phyloP scores from a whole-genome alignment of 139 green algal species.

The Chlorella ohadii region DNA sequence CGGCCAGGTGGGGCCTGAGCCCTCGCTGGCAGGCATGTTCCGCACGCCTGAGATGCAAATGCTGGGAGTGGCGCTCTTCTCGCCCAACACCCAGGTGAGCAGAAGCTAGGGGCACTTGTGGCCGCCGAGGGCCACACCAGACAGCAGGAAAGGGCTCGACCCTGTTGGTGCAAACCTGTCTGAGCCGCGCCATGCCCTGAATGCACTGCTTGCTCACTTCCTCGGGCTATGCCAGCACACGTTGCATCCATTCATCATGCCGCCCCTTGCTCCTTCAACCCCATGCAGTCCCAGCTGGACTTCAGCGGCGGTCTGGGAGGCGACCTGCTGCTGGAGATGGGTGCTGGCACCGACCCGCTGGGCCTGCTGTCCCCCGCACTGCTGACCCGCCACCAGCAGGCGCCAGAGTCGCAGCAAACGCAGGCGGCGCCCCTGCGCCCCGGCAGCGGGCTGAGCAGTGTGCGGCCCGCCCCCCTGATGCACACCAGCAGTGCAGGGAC shows the following conservation, averaged over 20 bases:
- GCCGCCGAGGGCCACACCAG: no score
- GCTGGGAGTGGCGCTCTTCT: slow-evolving; percentile 39
- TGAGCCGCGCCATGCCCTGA: no score
- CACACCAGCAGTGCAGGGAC: neutral
- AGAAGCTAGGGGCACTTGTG: no score
- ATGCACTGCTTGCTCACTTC: no score
- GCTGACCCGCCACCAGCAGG: neutral
- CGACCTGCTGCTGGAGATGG: slow-evolving; percentile 18
- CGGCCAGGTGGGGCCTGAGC: neutral
- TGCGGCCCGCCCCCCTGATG: neutral
- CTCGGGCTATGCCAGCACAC: no score
- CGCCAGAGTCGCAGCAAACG: neutral
- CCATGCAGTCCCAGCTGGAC: slow-evolving; percentile 25
- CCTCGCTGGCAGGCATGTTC: slow-evolving; percentile 9
- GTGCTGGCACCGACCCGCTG: slow-evolving; percentile 13
- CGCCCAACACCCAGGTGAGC: slow-evolving; percentile 15
- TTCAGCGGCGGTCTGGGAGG: slow-evolving; percentile 12
- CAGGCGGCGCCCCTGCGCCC: neutral
- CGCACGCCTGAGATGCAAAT: slow-evolving; percentile 30
- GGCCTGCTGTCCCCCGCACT: slow-evolving; percentile 14
- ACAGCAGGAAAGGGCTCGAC: no score
- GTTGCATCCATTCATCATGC: neutral
- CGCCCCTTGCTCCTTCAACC: neutral
- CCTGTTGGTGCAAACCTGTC: no score
- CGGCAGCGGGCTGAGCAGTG: slow-evolving; percentile 16